Conservation (phyloP, 106 monocot genomes). For the Phalaenopsis equestris region DNA sequence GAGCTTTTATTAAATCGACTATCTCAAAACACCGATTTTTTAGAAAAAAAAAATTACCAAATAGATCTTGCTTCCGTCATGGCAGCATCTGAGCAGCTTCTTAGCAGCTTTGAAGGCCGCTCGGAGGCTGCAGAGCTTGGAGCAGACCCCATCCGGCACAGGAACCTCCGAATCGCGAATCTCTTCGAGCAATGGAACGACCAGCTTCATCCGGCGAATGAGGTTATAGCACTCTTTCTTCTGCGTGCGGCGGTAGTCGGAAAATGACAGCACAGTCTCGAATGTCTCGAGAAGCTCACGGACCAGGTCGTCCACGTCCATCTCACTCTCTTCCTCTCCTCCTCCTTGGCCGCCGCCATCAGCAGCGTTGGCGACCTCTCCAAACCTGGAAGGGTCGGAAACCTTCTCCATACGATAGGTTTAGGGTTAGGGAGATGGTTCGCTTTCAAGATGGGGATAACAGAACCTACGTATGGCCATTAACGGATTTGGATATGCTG, state of each 20-base stretch:
- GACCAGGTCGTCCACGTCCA: conserved; percentile 22
- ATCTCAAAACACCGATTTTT: not conserved
- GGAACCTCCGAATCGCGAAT: conserved; percentile 14
- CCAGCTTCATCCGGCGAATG: conserved; percentile 31
- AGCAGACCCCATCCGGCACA: conserved; percentile 15
- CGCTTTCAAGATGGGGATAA: not conserved
- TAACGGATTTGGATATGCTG: not conserved
- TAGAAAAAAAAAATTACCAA: conserved; percentile 17
- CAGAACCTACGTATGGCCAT: not conserved
- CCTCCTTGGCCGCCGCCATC: not conserved
- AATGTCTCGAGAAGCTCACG: conserved; percentile 12
- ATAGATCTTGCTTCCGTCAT: conserved; percentile 51
- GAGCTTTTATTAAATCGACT: not conserved
- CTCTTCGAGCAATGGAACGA: conserved; percentile 32
- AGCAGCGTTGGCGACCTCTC: not conserved
- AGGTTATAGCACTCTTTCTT: conserved; percentile 32
- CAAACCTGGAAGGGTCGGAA: not conserved
- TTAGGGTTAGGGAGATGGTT: not conserved
- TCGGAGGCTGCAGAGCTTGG: not conserved
- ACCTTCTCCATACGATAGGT: not conserved
- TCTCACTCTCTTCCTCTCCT: conserved; percentile 7
- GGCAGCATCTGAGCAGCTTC: conserved; percentile 30
- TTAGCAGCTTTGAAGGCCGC: conserved; percentile 21
- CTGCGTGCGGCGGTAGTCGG: conserved; percentile 26
- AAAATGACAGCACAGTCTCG: conserved; percentile 13